Conservation (phyloP, 1,139 yeast species). For the Saccharomycopsis phalli region DNA sequence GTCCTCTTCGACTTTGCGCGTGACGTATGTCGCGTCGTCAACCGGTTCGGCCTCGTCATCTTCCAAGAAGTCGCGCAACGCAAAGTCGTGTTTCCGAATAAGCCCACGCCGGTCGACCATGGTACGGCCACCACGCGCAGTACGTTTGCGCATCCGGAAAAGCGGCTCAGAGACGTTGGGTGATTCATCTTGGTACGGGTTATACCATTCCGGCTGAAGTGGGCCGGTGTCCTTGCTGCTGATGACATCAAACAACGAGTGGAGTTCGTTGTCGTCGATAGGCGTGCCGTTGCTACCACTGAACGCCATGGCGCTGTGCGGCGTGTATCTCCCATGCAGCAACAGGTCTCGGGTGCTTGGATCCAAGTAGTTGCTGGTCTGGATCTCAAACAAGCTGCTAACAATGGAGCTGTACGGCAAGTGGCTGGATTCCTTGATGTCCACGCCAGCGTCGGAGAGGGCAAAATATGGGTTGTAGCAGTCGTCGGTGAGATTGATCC, state of each 20-base stretch:
- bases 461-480: constrained; percentile 84
- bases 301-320: constrained; percentile 35
- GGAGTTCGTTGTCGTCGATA: constrained; percentile 24
- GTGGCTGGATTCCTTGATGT: constrained; percentile 48
- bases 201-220: constrained; percentile 36
- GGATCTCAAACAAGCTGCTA: constrained; percentile 63
- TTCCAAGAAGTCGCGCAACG: constrained; percentile 28
- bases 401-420: constrained; percentile 78
- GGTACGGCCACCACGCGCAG: constrained; percentile 61
- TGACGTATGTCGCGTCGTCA: constrained; percentile 15
- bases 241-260: constrained; percentile 10
- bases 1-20: constrained; percentile 9
- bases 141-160: constrained; percentile 62
- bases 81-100: constrained; percentile 30
- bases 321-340: constrained; percentile 36
- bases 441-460: constrained; percentile 45
- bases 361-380: constrained; percentile 47
- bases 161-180: constrained; percentile 45
- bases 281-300: constrained; percentile 32
- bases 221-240: background rate
- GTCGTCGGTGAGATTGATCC: constrained; percentile 82
- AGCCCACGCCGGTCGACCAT: constrained; percentile 66
- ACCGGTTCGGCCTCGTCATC: constrained; percentile 26
- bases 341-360: constrained; percentile 30
- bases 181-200: constrained; percentile 27